Evolutionary conservation across 768 basidiomycete species (phyloP).

Genomic region (Amanita thiersii): DNA sequence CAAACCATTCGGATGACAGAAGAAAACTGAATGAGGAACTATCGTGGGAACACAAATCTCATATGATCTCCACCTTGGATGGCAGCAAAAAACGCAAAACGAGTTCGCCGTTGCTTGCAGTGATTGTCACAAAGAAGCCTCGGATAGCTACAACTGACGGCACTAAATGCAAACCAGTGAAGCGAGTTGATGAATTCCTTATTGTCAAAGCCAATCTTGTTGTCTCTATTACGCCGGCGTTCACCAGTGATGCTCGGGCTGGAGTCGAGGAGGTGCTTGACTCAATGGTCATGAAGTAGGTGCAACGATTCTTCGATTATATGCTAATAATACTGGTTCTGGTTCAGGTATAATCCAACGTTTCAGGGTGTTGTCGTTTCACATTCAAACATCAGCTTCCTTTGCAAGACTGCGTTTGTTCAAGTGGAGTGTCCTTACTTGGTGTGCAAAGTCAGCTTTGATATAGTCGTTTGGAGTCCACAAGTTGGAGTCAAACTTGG

Average conservation of each 20-base stretch:
- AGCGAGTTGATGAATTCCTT: conserved; percentile 45
- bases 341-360: conserved; percentile 75
- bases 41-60: background rate
- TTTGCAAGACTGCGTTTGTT: conserved; percentile 55
- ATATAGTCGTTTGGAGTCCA: conserved; percentile 87
- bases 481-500: conserved; percentile 73
- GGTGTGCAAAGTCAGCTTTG: conserved; percentile 66
- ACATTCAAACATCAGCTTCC: conserved; percentile 71
- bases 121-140: conserved; percentile 25
- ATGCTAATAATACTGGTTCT: conserved; percentile 3
- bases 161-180: conserved; percentile 21
- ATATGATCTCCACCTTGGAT: background rate
- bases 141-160: conserved; percentile 25
- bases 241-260: conserved; percentile 57
- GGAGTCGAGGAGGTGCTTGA: conserved; percentile 90
- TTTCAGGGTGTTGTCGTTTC: conserved; percentile 81
- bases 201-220: conserved; percentile 56
- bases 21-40: background rate
- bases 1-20: conserved; percentile 11
- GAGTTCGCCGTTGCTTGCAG: background rate
- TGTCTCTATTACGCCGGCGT: conserved; percentile 76
- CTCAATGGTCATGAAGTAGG: conserved; percentile 92
- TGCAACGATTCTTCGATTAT: background rate
- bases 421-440: conserved; percentile 82
- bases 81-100: conserved; percentile 5